Conservation (phyloP, 176 grass and related monocot genomes). For the Cymbopogon citratus region DNA sequence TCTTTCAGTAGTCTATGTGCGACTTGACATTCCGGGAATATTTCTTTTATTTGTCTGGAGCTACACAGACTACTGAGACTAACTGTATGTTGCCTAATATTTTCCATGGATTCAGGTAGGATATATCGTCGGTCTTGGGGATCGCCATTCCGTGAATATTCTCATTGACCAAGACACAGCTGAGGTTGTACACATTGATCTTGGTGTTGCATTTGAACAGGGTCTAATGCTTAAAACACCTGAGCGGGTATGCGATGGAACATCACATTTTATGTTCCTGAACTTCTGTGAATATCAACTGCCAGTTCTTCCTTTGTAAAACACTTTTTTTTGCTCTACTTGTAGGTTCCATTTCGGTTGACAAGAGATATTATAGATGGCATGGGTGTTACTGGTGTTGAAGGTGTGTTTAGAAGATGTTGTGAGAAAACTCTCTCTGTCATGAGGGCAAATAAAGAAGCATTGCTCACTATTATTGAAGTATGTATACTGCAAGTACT, state of each 20-base stretch:
- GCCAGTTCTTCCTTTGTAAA: not conserved
- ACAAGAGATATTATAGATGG: slow-evolving; percentile 91
- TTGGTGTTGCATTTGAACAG: slow-evolving; percentile 98
- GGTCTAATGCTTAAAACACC: slow-evolving; percentile 95
- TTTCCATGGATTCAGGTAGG: slow-evolving; percentile 58
- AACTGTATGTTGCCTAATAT: not conserved
- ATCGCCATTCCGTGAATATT: slow-evolving; percentile 96
- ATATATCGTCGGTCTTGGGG: slow-evolving; percentile 94
- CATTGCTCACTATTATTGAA: slow-evolving; percentile 87
- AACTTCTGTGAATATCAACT: slow-evolving; percentile 4
- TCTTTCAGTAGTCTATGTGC: slow-evolving; percentile 24
- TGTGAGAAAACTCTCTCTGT: slow-evolving; percentile 95
- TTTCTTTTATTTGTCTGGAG: too few relatives aligned
- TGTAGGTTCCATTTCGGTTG: slow-evolving; percentile 81
- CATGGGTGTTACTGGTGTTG: slow-evolving; percentile 89
- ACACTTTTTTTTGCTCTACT: not conserved
- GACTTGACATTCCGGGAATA: not conserved
- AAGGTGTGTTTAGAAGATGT: slow-evolving; percentile 94
- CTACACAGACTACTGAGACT: not conserved
- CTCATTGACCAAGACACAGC: slow-evolving; percentile 93
- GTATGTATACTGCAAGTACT: slow-evolving; percentile 32
- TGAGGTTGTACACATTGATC: slow-evolving; percentile 91
- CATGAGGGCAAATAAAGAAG: slow-evolving; percentile 92
- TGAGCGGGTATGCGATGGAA: slow-evolving; percentile 54
- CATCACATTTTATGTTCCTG: not conserved